Evolutionary conservation across 1,284 basidiomycete genomes (phyloP), one percentile per base, ranked within the genome.

Genomic region (Ustilago curta): DNA sequence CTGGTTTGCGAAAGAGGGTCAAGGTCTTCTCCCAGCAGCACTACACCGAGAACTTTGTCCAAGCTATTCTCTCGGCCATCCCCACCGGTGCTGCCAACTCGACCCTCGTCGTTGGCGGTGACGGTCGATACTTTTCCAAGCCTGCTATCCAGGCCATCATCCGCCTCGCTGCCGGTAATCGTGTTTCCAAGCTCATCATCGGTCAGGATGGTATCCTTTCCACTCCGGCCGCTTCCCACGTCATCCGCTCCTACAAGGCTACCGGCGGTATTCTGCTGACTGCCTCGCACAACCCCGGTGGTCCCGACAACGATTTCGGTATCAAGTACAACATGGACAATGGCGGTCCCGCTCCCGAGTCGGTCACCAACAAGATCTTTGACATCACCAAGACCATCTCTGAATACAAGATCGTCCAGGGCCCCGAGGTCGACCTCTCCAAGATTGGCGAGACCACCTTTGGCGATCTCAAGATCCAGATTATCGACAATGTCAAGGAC

Each of bases 261-360:
- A 91, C 94, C 81, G 96, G 97, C 55, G 96, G 96, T 78, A 99
- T 99, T 86, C 89, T 99, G 51, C 89, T 99, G 76, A 99, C 96
- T n/a, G 96, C 96, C 27, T 93, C 91, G 73, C 96, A 99, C 89
- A 99, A 99, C 87, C 95, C 96, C 11, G 96, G 96, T 71, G 96
- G 96, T 47, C 96, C 97, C 29, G 90, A 98, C 81, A 93, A 93
- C 82, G 96, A 99, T 87, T 99, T 99, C 85, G 96, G 96, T 68
- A 97, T 99, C 90, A 99, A 99, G 88, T 98, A 97, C 88, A 99
- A 99, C 87, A 91, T 95, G 63, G 91, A 91, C 48, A 99, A 99
- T 82, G 96, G 96, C 74, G 97, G 96, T 0, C 96, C 96, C 27
- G 96, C 96, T 9, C 95, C 96, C 2, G 96, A 99, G 87, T 90